Conservation (phyloP, 176 grass and related monocot species). For the Bromus sterilis region DNA sequence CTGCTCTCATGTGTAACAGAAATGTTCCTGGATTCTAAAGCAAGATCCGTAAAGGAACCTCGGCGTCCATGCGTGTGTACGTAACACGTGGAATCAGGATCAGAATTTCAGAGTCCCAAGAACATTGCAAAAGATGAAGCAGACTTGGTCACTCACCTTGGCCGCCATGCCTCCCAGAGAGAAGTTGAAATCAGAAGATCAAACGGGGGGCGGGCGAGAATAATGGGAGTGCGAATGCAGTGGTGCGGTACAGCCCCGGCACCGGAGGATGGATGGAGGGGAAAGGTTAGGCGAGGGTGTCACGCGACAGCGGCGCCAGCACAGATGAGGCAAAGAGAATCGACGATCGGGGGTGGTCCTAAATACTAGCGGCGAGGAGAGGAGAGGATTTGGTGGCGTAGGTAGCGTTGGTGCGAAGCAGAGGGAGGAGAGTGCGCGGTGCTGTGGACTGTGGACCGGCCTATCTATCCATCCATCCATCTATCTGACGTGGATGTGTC, state of each 20-base stretch:
- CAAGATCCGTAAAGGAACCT: too few species aligned
- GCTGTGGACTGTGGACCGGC: background rate
- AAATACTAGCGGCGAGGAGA: slow-evolving; percentile 2
- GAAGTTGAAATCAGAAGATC: background rate
- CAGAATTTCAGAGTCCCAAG: background rate
- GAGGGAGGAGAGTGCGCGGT: background rate
- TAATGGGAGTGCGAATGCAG: background rate
- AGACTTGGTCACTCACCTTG: slow-evolving; percentile 26
- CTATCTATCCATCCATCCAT: background rate
- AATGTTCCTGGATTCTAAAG: background rate
- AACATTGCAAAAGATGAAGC: background rate
- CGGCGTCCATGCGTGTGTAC: too few species aligned
- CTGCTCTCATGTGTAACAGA: too few species aligned
- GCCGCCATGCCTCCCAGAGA: slow-evolving; percentile 1
- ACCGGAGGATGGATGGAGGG: background rate
- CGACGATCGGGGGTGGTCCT: background rate
- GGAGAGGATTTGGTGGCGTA: background rate
- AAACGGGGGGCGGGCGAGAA: background rate
- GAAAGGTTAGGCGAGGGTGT: background rate
- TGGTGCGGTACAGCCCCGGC: background rate
- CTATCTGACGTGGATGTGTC: background rate
- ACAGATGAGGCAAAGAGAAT: background rate
- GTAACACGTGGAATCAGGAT: background rate
- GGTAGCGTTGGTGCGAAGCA: slow-evolving; percentile 12
- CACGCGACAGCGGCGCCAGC: background rate